Evolutionary conservation across 768 basidiomycete species (phyloP), one percentile per base, ranked within the genome.

Genomic region (Tricholoma terreum): DNA sequence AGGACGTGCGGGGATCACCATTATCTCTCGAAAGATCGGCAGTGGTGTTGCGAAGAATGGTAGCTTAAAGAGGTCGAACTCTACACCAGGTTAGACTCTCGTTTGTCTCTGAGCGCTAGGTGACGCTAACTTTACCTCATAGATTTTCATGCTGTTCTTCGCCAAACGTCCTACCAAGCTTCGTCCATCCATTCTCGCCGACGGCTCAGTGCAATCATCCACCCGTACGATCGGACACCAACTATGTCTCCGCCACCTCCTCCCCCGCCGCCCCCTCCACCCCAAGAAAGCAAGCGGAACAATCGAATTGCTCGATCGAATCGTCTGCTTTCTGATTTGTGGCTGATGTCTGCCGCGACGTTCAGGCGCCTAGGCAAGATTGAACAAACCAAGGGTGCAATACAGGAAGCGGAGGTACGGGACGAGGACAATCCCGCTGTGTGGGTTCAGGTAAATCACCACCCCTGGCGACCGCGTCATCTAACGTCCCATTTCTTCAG

Each of bases 341-440:
- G 97, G 97, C 73, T 97, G 5, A 92, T 93, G 82, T 90, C 89
- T 6, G 92, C 96, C 0, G 94, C 97, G 14, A 97, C 92, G 0
- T 98, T 98, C 75, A 79, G 97, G 46, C 76, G 97, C 58, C 75
- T 90, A 54, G 92, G 92, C 10, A 94, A 94, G 74, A 81, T 92
- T 54, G 95, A 97, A 57, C 92, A 98, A 64, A 87, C 91, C 0
- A 84, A 85, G 51, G 95, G 86, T 10, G 88, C 96, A 2, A 94
- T 98, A 45, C 92, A 94, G 67, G 96, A 99, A 71, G 97, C 96
- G 0, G 96, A 99, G 69, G 85, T 89, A 3, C 80, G 84, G 61
- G 92, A 96, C 67, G 88, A 92, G 61, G 81, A 83, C 22, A 94
- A 96, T 69, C 84, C 92, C 3, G 86, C 84, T 24, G 93, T 98